Base-by-base conservation (phyloP, 2,329 filamentous ascomycete genomes). In the Scedosporium apiospermum region DNA sequence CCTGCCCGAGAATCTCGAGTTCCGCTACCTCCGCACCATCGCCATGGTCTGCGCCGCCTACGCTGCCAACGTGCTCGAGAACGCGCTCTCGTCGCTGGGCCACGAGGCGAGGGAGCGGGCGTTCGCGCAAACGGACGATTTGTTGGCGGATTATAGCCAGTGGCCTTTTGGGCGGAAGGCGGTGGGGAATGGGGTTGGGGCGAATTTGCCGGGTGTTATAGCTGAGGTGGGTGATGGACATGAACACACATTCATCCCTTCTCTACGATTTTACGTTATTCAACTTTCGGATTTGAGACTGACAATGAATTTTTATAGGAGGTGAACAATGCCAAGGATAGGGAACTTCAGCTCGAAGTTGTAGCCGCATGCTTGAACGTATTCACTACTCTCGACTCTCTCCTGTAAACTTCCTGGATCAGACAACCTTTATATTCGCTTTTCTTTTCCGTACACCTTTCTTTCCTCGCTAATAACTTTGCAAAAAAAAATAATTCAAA, bases 11-110 rank as follows among this genome's bases (percentile, higher is more conserved):
- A 90, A 91, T 69, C 88, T 96, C 76, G 93, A 98, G 71, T 97
- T 96, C 79, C 86, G 95, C 73, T 96, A 96, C 75, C 78, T 95
- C 67, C 87, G 95, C 68, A 98, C 95, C 57, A 86, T 99, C 67
- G 83, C 90, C 69, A 96, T 99, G 93, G 91, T 99, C 62, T 99
- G 95, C 78, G 95, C 93, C 60, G 93, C 95, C 57, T 98, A 99
- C 76, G 95, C 95, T 57, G 95, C 95, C 65, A 99, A 99, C 71
- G 95, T 99, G 30, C 84, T 99, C 64, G 95, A 99, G 79, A 99
- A 99, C 72, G 95, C 93, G n/a, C 80, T 99, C 70, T 91, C 90
- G 63, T 96, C 90, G 14, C 85, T 99, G 66, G 91, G 93, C 68
- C 95, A 98, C 73, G 95, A 99, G 79, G 88, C 93, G 63, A 83